A percentile compares a stretch with the other conserved stretches of the same genome.
Conservation (phyloP, 2,329 filamentous ascomycete species). For the Neoarthrinium moseri region DNA sequence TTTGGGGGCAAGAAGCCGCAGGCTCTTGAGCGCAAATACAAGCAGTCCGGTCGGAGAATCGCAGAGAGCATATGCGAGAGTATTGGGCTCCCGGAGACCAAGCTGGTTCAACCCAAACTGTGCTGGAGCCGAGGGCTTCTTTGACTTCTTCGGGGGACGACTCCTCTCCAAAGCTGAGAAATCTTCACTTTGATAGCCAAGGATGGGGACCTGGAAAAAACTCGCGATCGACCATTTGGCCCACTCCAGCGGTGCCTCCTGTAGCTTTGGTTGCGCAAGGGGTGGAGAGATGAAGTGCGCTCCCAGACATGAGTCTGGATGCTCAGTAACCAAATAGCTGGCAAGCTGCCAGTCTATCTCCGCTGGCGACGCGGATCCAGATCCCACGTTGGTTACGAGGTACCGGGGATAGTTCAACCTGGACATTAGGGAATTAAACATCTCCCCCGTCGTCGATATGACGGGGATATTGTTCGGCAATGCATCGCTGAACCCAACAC, state of each 20-base stretch:
- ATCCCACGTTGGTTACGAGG: constrained; percentile 53
- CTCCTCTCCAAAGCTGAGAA: constrained; percentile 38
- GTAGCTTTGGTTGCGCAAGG: constrained; percentile 46
- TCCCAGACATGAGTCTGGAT: constrained; percentile 53
- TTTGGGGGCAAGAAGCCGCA: constrained; percentile 38
- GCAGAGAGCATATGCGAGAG: constrained; percentile 58
- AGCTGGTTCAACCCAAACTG: constrained; percentile 28
- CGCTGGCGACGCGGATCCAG: constrained; percentile 41
- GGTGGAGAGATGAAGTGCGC: constrained; percentile 61
- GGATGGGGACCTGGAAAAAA: constrained; percentile 44
- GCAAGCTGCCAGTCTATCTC: constrained; percentile 52
- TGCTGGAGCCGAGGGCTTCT: constrained; percentile 15
- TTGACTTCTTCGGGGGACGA: constrained; percentile 13
- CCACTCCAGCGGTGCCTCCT: constrained; percentile 45
- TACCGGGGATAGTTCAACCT: constrained; percentile 59
- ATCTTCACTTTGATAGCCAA: constrained; percentile 56
- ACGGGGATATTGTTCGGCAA: constrained; percentile 48
- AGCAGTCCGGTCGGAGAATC: constrained; percentile 61
- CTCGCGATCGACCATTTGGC: constrained; percentile 56
- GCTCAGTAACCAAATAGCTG: constrained; percentile 44
- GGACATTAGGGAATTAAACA: constrained; percentile 60
- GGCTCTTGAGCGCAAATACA: constrained; percentile 49
- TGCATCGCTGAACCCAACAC: constrained; percentile 66
- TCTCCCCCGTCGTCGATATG: constrained; percentile 50
- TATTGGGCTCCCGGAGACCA: constrained; percentile 47